Evolutionary conservation across 1,139 yeast genomes (phyloP).

Genomic region (Schwanniomyces etchellsii): DNA sequence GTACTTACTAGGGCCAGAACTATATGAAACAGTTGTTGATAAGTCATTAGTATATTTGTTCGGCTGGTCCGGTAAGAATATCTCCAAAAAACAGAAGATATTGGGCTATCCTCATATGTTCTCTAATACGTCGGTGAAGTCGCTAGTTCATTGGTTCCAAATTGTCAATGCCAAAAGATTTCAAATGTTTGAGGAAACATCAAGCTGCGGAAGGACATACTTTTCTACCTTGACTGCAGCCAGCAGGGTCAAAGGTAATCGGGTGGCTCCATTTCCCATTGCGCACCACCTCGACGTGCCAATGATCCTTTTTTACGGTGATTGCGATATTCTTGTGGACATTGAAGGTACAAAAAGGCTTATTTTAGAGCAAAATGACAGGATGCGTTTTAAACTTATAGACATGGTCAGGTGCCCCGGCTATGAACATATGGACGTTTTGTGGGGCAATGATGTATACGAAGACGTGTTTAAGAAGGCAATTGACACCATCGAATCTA

Average conservation of each 20-base stretch:
- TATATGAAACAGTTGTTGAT: constrained; percentile 35
- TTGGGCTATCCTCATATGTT: constrained; percentile 45
- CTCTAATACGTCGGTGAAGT: constrained; percentile 41
- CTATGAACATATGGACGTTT: constrained; percentile 33
- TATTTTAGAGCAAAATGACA: constrained; percentile 19
- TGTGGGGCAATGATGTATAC: constrained; percentile 27
- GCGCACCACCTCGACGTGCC: constrained; percentile 40
- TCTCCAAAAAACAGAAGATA: constrained; percentile 27
- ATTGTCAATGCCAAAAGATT: constrained; percentile 35
- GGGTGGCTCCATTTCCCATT: constrained; percentile 55
- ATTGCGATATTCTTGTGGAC: constrained; percentile 38
- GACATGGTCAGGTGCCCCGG: constrained; percentile 18
- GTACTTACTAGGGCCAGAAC: constrained; percentile 26
- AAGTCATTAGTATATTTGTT: constrained; percentile 29
- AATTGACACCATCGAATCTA: constrained; percentile 7
- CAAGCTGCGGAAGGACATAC: constrained; percentile 16
- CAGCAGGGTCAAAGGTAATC: constrained; percentile 25
- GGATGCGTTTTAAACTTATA: constrained; percentile 20
- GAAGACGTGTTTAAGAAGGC: constrained; percentile 21
- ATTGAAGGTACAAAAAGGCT: constrained; percentile 24
- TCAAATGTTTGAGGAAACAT: constrained; percentile 46
- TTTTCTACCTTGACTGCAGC: constrained; percentile 18
- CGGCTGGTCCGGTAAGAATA: constrained; percentile 37
- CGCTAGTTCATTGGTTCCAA: constrained; percentile 45
- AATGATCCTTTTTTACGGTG: constrained; percentile 35